These are phyloP conservation scores for Abelmoschus esculentus DNA, from an alignment of 345 rosid species.

Conservation along the genomic window DNA sequence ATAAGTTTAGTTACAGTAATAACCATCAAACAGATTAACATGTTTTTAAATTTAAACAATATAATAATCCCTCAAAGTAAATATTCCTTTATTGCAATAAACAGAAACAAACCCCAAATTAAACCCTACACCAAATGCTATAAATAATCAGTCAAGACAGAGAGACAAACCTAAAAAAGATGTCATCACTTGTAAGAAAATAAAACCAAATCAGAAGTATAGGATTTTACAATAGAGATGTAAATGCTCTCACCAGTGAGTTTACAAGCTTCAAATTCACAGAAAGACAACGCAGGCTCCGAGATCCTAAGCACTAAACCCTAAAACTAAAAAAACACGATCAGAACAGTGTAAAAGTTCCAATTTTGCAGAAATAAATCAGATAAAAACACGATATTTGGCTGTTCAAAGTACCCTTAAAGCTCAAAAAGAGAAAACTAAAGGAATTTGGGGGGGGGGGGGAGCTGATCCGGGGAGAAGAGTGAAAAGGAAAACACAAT, in stretches of 20 bases:
- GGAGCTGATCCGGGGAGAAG: constrained; percentile 3
- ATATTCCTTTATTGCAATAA: background rate
- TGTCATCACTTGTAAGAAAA: too few relatives aligned
- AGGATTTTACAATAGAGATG: background rate
- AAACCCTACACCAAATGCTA: background rate
- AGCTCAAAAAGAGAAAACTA: background rate
- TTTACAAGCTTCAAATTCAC: constrained; percentile 10
- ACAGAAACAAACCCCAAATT: background rate
- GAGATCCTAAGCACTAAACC: constrained; percentile 15
- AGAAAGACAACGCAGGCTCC: background rate
- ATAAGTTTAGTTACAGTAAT: background rate
- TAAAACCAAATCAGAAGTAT: background rate
- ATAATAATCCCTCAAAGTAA: background rate
- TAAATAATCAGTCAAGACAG: background rate
- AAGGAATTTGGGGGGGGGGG: background rate
- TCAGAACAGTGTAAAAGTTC: background rate
- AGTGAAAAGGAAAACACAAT: background rate
- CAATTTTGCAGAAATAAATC: background rate
- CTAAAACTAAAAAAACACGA: constrained; percentile 8
- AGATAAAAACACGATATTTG: background rate
- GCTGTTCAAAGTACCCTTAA: background rate
- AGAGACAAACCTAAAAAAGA: background rate
- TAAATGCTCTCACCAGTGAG: constrained; percentile 8
- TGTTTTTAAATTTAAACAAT: background rate
- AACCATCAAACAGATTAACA: background rate